A percentile compares a stretch with the other conserved stretches of the same genome.
These are phyloP conservation scores for Podospora pseudoanserina DNA, from an alignment of 495 filamentous ascomycete genomes.

Conservation along the genomic window DNA sequence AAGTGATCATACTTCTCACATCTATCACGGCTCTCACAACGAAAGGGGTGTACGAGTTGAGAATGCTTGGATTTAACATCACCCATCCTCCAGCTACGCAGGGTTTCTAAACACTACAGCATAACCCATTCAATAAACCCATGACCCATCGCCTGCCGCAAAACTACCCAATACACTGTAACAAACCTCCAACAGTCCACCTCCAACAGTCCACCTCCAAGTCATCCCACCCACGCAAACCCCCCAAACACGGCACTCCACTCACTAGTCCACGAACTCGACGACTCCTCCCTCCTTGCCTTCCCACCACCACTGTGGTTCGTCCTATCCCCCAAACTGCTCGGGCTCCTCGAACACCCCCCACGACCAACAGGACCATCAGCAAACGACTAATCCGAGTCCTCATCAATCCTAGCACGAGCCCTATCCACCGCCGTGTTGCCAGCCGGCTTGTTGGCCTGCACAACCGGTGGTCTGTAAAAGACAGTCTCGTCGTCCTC, in stretches of 20 bases:
- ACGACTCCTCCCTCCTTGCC: not conserved
- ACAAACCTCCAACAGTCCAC: not conserved
- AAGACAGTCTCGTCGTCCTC: constrained; percentile 83
- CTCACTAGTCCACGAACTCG: not conserved
- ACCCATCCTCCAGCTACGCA: not conserved
- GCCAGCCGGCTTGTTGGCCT: constrained; percentile 41
- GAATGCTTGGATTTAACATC: not conserved
- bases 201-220: not conserved
- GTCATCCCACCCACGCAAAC: not conserved
- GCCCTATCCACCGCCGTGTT: constrained; percentile 50
- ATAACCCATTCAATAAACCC: not conserved
- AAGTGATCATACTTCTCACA: not conserved
- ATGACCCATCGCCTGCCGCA: not conserved
- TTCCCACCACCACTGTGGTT: not conserved
- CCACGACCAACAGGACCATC: not conserved
- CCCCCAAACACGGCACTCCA: not conserved
- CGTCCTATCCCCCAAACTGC: not conserved
- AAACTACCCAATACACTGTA: not conserved
- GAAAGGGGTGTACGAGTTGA: too few species aligned
- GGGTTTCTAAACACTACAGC: not conserved
- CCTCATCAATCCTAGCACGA: constrained; percentile 48
- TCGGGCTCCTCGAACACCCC: not conserved
- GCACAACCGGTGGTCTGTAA: constrained; percentile 59
- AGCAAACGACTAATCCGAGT: constrained; percentile 43
- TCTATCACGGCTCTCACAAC: not conserved